Conservation (phyloP, 2,329 filamentous ascomycete species). For the Penicillium concentricum region DNA sequence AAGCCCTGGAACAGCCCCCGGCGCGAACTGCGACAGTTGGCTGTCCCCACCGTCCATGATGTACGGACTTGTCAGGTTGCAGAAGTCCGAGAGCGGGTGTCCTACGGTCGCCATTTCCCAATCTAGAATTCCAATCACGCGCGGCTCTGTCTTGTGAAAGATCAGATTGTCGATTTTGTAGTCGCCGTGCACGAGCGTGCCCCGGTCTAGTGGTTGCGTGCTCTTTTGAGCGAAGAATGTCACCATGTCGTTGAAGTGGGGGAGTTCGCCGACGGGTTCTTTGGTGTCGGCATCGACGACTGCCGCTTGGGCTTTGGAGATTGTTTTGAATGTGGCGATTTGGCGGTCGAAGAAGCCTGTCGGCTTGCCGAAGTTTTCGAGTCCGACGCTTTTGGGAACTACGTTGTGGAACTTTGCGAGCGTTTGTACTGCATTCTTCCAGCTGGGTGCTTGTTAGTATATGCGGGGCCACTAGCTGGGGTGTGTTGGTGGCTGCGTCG, state of each 20-base stretch:
- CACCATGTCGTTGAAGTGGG: slow-evolving; percentile 78
- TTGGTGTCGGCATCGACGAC: slow-evolving; percentile 75
- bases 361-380: slow-evolving; percentile 71
- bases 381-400: slow-evolving; percentile 62
- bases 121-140: slow-evolving; percentile 90
- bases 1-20: slow-evolving; percentile 65
- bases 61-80: slow-evolving; percentile 64
- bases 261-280: slow-evolving; percentile 74
- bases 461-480: not conserved
- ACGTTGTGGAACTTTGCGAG: slow-evolving; percentile 84
- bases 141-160: slow-evolving; percentile 83
- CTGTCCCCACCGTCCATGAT: slow-evolving; percentile 35
- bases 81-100: slow-evolving; percentile 89
- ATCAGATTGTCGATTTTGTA: slow-evolving; percentile 93
- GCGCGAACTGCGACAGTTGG: slow-evolving; percentile 55
- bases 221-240: slow-evolving; percentile 69
- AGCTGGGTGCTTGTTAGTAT: slow-evolving; percentile 48
- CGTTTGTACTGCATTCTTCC: slow-evolving; percentile 78
- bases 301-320: slow-evolving; percentile 74
- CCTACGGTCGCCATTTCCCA: slow-evolving; percentile 99
- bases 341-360: slow-evolving; percentile 83
- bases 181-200: slow-evolving; percentile 84
- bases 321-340: slow-evolving; percentile 75
- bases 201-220: slow-evolving; percentile 73
- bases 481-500: not conserved